Percentiles rank a stretch among this genome's conserved stretches.
phyloP scores from a whole-genome alignment of 371 early-diverging fungal genomes.

The Rhizopus microsporus region DNA sequence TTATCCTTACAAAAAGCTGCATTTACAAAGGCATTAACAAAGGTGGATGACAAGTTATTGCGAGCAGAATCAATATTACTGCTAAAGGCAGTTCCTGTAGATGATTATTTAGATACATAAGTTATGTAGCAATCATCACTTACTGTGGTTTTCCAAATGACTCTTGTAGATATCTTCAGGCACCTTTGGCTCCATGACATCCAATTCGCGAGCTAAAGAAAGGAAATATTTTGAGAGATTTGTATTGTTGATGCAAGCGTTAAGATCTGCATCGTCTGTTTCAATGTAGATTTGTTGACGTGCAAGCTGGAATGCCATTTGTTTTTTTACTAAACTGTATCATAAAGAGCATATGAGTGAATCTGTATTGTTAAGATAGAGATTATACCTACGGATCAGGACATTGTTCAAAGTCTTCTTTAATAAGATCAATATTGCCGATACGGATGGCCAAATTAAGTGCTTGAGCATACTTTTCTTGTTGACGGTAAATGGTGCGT shows the following conservation, averaged over 20 bases:
- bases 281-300: conserved; percentile 86
- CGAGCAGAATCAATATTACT: conserved; percentile 89
- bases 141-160: conserved; percentile 88
- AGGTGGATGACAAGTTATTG: conserved; percentile 93
- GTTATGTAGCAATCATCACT: conserved; percentile 14
- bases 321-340: conserved; percentile 77
- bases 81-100: conserved; percentile 55
- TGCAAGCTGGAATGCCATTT: conserved; percentile 93
- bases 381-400: conserved; percentile 69
- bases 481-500: conserved; percentile 86
- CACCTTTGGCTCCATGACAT: conserved; percentile 92
- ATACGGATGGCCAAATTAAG: conserved; percentile 85
- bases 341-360: background rate
- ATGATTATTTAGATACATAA: conserved; percentile 1
- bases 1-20: conserved; percentile 95
- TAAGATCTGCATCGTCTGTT: conserved; percentile 79
- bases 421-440: conserved; percentile 79
- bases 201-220: conserved; percentile 88
- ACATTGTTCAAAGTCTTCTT: conserved; percentile 87
- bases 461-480: conserved; percentile 80
- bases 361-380: background rate
- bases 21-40: conserved; percentile 98
- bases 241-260: conserved; percentile 86
- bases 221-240: conserved; percentile 85
- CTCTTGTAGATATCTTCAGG: conserved; percentile 98